These are phyloP conservation scores for Trichophyton benhamiae DNA, from an alignment of 2,329 filamentous ascomycete genomes.

Conservation along the genomic window DNA sequence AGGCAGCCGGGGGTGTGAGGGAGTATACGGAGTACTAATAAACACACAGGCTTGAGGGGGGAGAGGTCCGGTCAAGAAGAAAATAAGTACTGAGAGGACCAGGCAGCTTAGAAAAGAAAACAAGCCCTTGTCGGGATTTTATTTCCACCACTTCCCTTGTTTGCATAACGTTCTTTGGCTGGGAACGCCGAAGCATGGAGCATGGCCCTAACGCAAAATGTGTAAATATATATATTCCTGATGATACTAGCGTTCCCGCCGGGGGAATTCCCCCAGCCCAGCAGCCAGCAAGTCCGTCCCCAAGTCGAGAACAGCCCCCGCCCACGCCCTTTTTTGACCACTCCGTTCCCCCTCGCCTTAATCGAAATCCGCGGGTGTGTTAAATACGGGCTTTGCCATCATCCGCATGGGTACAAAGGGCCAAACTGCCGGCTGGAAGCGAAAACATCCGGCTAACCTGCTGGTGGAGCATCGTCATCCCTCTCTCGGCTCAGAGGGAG, in stretches of 20 bases:
- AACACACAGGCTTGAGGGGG: neutral
- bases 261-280: too few relatives aligned
- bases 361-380: neutral
- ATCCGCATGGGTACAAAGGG: neutral
- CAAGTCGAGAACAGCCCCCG: neutral
- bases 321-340: neutral
- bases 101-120: neutral
- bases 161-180: slow-evolving; percentile 3
- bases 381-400: slow-evolving; percentile 2
- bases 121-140: neutral
- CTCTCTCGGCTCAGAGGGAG: neutral
- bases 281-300: neutral
- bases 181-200: slow-evolving; percentile 2
- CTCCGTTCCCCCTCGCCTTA: neutral
- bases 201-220: neutral
- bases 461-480: neutral
- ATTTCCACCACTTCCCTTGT: neutral
- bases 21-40: neutral
- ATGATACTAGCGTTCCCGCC: too few relatives aligned
- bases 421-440: slow-evolving; percentile 2
- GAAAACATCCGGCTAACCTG: neutral
- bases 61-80: neutral
- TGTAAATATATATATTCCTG: neutral
- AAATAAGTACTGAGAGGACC: neutral
- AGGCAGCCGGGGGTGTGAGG: neutral